Conservation (phyloP, 371 early-diverging fungal species). For the Actinomucor elegans region DNA sequence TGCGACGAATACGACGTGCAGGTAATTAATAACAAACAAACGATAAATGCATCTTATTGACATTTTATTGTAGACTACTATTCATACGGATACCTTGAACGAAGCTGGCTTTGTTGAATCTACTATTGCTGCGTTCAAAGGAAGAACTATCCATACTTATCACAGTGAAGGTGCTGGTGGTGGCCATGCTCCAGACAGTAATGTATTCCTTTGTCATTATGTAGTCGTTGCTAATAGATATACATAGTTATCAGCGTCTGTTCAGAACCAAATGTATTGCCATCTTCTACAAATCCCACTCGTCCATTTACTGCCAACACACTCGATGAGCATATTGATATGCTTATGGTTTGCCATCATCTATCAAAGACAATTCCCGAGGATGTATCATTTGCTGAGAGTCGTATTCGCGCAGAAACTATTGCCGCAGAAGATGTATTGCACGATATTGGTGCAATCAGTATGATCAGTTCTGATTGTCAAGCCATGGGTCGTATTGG, state of each 20-base stretch:
- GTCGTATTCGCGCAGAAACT: slow-evolving; percentile 92
- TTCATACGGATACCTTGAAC: slow-evolving; percentile 94
- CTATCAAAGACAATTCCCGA: slow-evolving; percentile 89
- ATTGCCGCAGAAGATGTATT: slow-evolving; percentile 94
- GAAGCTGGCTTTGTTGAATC: slow-evolving; percentile 94
- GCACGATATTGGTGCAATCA: slow-evolving; percentile 91
- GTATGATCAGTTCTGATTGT: slow-evolving; percentile 88
- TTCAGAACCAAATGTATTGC: slow-evolving; percentile 80
- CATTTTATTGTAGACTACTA: slow-evolving; percentile 57
- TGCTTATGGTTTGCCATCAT: slow-evolving; percentile 98
- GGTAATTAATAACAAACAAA: neutral
- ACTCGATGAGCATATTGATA: slow-evolving; percentile 95
- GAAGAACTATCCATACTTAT: slow-evolving; percentile 92
- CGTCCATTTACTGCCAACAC: slow-evolving; percentile 91
- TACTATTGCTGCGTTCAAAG: slow-evolving; percentile 84
- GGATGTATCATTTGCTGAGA: slow-evolving; percentile 96
- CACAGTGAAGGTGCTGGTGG: slow-evolving; percentile 97
- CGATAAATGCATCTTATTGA: neutral
- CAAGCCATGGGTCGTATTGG: slow-evolving; percentile 96
- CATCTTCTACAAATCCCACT: slow-evolving; percentile 94
- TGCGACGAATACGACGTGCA: slow-evolving; percentile 91
- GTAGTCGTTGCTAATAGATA: too few species aligned
- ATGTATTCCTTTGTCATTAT: neutral
- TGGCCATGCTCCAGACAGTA: slow-evolving; percentile 88
- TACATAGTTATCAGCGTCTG: slow-evolving; percentile 80